Conservation (phyloP, 2,329 filamentous ascomycete genomes). For the Verticillium nonalfalfae region DNA sequence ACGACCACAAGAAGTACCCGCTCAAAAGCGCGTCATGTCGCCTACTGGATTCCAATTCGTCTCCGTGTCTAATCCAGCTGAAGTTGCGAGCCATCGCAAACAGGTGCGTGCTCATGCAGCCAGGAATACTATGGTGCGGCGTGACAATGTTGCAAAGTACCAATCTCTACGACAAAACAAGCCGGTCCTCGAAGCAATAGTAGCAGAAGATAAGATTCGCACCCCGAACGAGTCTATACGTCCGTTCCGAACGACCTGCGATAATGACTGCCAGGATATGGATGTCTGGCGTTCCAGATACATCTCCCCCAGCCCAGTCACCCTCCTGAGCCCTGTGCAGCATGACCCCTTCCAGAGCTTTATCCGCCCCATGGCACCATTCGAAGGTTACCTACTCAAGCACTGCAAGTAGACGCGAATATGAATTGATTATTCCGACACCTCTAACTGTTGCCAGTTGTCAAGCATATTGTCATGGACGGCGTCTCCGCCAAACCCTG, state of each 20-base stretch:
- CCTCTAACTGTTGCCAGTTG: too few relatives aligned
- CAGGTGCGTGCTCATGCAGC: slow-evolving; percentile 16
- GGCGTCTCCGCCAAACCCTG: too few relatives aligned
- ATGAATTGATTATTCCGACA: too few relatives aligned
- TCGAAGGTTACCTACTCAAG: too few relatives aligned
- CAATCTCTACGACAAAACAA: neutral
- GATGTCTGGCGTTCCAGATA: too few relatives aligned
- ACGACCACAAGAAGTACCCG: neutral
- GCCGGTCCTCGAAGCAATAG: neutral
- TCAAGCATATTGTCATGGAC: too few relatives aligned
- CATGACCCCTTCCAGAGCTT: neutral
- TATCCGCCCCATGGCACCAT: too few relatives aligned
- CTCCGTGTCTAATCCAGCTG: slow-evolving; percentile 10
- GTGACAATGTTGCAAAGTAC: slow-evolving; percentile 5
- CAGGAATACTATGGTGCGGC: slow-evolving; percentile 5
- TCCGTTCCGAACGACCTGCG: neutral
- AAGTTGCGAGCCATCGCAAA: slow-evolving; percentile 6
- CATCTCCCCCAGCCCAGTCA: neutral
- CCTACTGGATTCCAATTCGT: slow-evolving; percentile 11
- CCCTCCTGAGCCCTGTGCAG: neutral
- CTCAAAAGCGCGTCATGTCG: neutral
- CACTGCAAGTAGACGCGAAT: too few relatives aligned
- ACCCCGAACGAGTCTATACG: too few relatives aligned
- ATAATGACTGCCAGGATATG: too few relatives aligned
- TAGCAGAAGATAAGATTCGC: neutral